Evolutionary conservation across 768 basidiomycete genomes (phyloP).

Genomic region (Rhodotorula toruloides): DNA sequence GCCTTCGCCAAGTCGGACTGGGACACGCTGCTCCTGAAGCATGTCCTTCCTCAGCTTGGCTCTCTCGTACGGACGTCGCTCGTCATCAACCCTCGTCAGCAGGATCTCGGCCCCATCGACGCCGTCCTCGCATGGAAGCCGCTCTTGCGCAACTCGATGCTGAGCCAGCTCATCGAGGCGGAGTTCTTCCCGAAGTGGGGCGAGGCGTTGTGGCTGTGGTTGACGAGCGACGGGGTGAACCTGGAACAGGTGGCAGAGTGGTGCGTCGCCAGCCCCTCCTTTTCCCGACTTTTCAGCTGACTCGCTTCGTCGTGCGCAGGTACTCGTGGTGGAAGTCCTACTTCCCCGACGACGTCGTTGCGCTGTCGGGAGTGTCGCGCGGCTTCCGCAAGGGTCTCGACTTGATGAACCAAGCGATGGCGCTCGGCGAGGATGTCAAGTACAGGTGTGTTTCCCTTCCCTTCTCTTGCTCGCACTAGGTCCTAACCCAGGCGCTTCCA

Average conservation of each 20-base stretch:
- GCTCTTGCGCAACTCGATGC: slow-evolving; percentile 67
- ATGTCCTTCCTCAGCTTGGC: slow-evolving; percentile 85
- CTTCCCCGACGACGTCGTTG: slow-evolving; percentile 68
- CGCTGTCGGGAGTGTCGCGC: slow-evolving; percentile 60
- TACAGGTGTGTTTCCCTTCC: slow-evolving; percentile 22
- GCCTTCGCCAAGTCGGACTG: slow-evolving; percentile 76
- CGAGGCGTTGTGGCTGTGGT: slow-evolving; percentile 83
- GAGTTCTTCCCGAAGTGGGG: slow-evolving; percentile 99
- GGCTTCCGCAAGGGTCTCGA: slow-evolving; percentile 86
- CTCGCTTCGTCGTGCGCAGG: slow-evolving; percentile 36
- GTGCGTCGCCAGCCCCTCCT: slow-evolving; percentile 61
- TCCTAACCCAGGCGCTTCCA: background rate
- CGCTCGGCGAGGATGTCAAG: slow-evolving; percentile 70
- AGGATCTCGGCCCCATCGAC: slow-evolving; percentile 76
- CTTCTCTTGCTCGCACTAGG: background rate
- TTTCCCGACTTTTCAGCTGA: background rate
- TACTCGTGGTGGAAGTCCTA: slow-evolving; percentile 70
- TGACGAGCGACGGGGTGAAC: slow-evolving; percentile 70
- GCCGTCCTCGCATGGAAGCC: slow-evolving; percentile 70
- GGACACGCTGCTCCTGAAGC: slow-evolving; percentile 84
- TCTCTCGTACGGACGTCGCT: slow-evolving; percentile 75
- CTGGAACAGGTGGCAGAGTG: slow-evolving; percentile 90
- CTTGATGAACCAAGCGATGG: slow-evolving; percentile 89
- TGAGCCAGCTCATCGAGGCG: slow-evolving; percentile 75
- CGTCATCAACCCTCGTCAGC: slow-evolving; percentile 80